Base-by-base conservation (phyloP, 164 flowering plant species). In the Taxillus chinensis region DNA sequence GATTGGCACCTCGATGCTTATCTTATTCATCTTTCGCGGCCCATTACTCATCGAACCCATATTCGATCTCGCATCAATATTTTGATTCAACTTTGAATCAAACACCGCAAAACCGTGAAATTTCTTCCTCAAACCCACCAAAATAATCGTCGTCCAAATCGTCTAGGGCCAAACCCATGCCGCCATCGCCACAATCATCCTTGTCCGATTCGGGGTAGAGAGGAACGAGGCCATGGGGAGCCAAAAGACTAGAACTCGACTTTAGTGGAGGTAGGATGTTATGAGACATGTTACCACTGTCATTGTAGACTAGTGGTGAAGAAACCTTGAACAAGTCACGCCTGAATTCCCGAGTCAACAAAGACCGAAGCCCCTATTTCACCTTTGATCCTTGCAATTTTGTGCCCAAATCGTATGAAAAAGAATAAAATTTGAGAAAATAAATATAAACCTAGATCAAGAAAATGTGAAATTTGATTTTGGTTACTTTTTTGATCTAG, bases 221-320 rank as follows among this genome's bases (percentile, higher is more conserved):
- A 67, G 68, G 37, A 0, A 64, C 75, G 6, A 72, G 39, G n/a
- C 68, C 71, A 53, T 61, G 80, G 63, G 81, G 70, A 13, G 76
- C 64, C 45, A 86, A 68, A 39, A 82, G 65, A 5, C 85, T 81
- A 37, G 89, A 77, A 64, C 80, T 74, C 68, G 82, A 82, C 62
- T 80, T 85, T 61, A 82, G 66, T 15, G 93, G 91, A 43, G 96
- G 96, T 73, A 86, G 66, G 42, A 68, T 55, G 62, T 72, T 71
- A 37, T 85, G 64, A 8, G 84, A 72, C 50, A 61, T 48, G 45
- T 64, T 66, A 70, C 53, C 60, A 54, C 62, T 70, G 56, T 53
- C 62, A 56, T 45, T 73, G 57, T 56, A 65, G 7, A 64, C 54
- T 0, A 71, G 63, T 16, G 88, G 81, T n/a, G 90, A 83, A 64